phyloP scores from a whole-genome alignment of 2,329 filamentous ascomycete species.

The Trichothecium sympodiale region DNA sequence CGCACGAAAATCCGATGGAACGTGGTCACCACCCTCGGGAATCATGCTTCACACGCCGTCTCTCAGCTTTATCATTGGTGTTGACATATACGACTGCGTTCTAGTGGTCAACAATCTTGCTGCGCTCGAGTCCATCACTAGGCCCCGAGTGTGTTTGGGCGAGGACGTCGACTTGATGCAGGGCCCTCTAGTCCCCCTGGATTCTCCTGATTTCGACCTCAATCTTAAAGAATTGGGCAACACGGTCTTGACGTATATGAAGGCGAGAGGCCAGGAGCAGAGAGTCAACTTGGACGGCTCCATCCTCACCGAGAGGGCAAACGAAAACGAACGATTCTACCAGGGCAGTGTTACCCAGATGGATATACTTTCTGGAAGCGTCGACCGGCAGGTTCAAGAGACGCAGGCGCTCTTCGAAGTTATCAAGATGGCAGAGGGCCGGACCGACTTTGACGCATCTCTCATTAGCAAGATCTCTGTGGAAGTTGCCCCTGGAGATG shows the following conservation, averaged over 20 bases:
- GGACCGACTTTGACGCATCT: conserved; percentile 59
- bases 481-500: conserved; percentile 68
- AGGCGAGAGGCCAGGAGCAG: conserved; percentile 44
- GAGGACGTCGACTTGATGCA: conserved; percentile 67
- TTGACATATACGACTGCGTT: conserved; percentile 94
- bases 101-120: conserved; percentile 82
- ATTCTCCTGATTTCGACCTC: conserved; percentile 35
- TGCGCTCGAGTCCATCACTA: conserved; percentile 75
- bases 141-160: conserved; percentile 67
- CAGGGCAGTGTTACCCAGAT: conserved; percentile 34
- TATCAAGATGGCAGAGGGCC: conserved; percentile 78
- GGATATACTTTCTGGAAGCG: conserved; percentile 46
- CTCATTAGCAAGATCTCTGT: conserved; percentile 53
- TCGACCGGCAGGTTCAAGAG: conserved; percentile 42
- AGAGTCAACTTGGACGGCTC: conserved; percentile 44
- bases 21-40: conserved; percentile 84
- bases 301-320: conserved; percentile 42
- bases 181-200: conserved; percentile 57
- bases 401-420: conserved; percentile 61
- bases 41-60: conserved; percentile 85
- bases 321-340: conserved; percentile 52
- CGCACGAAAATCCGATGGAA: conserved; percentile 71
- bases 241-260: conserved; percentile 47
- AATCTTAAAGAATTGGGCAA: conserved; percentile 41
- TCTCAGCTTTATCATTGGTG: conserved; percentile 79